A percentile compares a stretch with the other conserved stretches of the same genome.
These are phyloP conservation scores for Ascochyta pisi DNA, from an alignment of 2,329 filamentous ascomycete genomes.

Conservation along the genomic window DNA sequence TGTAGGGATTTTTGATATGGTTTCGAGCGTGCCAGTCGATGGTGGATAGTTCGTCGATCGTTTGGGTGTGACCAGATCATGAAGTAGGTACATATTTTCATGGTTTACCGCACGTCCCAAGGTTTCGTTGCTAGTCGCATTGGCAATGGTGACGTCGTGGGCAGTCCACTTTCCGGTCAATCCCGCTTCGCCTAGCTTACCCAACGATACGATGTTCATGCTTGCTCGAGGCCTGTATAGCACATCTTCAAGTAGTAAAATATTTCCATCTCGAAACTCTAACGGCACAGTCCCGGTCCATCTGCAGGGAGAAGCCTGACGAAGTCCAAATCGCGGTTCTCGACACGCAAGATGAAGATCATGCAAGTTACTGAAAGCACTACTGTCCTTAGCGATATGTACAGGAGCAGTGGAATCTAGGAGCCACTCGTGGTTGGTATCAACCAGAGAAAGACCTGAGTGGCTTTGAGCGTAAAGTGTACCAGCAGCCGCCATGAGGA, in stretches of 20 bases:
- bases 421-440: neutral
- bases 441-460: too few relatives aligned
- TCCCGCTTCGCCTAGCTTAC: neutral
- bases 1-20: too few relatives aligned
- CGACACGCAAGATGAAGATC: neutral
- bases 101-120: too few relatives aligned
- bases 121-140: neutral
- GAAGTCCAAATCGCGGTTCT: neutral
- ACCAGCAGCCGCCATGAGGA: too few relatives aligned
- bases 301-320: neutral
- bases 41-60: too few relatives aligned
- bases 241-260: neutral
- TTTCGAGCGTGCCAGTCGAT: too few relatives aligned
- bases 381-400: neutral
- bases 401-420: neutral
- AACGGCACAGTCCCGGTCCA: neutral
- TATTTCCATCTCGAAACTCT: neutral
- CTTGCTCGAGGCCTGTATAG: neutral
- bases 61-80: too few relatives aligned
- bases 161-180: neutral
- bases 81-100: too few relatives aligned
- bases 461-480: too few relatives aligned
- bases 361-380: neutral
- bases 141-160: neutral
- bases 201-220: neutral